A percentile compares a stretch with the other conserved stretches of the same genome.
phyloP scores from a whole-genome alignment of 176 grass and related monocot genomes.

The Rhynchospora pubera region DNA sequence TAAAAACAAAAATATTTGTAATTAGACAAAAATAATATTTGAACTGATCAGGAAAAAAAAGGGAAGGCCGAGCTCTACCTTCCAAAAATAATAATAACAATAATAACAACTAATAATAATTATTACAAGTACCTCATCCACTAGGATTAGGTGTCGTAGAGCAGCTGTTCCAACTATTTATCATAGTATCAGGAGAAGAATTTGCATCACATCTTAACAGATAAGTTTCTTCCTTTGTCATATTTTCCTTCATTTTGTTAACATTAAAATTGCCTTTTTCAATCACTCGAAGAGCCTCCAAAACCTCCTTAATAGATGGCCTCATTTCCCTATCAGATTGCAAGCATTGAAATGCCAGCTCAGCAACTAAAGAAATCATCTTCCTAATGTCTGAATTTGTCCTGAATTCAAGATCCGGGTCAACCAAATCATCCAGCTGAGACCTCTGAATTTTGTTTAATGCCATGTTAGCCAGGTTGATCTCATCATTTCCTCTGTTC shows the following conservation, averaged over 20 bases:
- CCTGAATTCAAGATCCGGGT: conserved; percentile 43
- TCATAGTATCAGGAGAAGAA: conserved; percentile 43
- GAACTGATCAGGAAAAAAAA: too few relatives aligned
- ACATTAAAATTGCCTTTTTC: conserved; percentile 16
- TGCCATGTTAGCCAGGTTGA: conserved; percentile 69
- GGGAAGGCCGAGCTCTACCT: too few relatives aligned
- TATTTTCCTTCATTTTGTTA: conserved; percentile 1
- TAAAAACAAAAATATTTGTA: neutral
- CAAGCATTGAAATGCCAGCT: conserved; percentile 76
- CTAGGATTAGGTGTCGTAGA: conserved; percentile 45
- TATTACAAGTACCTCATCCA: conserved; percentile 13
- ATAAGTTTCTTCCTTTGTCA: conserved; percentile 32
- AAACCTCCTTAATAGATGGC: conserved; percentile 67
- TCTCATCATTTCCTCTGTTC: conserved; percentile 48
- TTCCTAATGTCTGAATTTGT: conserved; percentile 33
- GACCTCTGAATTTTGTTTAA: conserved; percentile 62
- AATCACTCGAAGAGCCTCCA: conserved; percentile 41
- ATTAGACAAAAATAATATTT: neutral
- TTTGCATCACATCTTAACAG: conserved; percentile 20
- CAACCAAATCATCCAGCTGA: conserved; percentile 57
- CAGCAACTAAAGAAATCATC: conserved; percentile 39
- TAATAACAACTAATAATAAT: too few relatives aligned
- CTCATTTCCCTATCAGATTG: conserved; percentile 56
- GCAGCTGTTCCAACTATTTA: conserved; percentile 42
- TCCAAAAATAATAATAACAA: too few relatives aligned